Conservation (phyloP, 352 stramenopile species). For the Saprolegnia parasitica region DNA sequence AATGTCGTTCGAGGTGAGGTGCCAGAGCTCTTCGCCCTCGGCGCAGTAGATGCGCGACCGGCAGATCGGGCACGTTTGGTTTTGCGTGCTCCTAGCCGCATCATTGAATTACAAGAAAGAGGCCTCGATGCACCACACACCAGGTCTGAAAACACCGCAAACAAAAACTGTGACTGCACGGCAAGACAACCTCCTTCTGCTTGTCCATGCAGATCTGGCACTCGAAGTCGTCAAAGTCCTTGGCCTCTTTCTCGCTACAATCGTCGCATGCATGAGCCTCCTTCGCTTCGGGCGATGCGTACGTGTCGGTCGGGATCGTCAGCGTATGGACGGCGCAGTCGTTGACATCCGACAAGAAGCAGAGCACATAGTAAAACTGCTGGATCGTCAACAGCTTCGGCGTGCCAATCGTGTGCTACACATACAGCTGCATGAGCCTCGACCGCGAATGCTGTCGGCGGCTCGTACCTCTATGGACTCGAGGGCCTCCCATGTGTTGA, state of each 20-base stretch:
- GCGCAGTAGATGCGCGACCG: constrained; percentile 65
- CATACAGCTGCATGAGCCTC: background rate
- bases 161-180: constrained; percentile 75
- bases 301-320: background rate
- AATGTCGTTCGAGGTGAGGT: constrained; percentile 64
- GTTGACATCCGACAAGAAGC: constrained; percentile 49
- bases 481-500: background rate
- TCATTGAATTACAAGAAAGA: background rate
- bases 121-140: constrained; percentile 30
- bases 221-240: constrained; percentile 53
- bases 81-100: constrained; percentile 53
- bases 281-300: background rate
- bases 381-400: constrained; percentile 60
- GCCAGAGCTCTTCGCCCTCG: constrained; percentile 70
- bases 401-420: constrained; percentile 43
- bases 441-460: too few species aligned
- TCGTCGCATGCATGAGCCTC: background rate
- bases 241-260: constrained; percentile 8
- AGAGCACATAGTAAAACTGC: constrained; percentile 83
- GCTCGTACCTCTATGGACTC: background rate
- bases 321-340: constrained; percentile 17
- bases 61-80: constrained; percentile 72
- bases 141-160: constrained; percentile 73
- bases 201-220: constrained; percentile 85
- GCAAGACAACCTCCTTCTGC: constrained; percentile 69